Evolutionary conservation across 2,329 filamentous ascomycete genomes (phyloP).

Genomic region (Nemania diffusa): DNA sequence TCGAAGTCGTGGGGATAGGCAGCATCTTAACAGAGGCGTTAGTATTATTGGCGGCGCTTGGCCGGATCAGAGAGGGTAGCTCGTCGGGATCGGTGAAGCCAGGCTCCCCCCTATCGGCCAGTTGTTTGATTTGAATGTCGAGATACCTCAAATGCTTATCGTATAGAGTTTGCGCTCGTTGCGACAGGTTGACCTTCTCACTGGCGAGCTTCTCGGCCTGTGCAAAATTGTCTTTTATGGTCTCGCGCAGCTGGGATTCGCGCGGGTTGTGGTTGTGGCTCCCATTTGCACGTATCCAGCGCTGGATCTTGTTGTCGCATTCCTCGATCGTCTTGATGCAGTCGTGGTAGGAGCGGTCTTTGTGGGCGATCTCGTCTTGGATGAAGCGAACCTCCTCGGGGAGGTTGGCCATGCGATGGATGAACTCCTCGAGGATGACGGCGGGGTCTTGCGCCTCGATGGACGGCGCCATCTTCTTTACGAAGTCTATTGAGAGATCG

Average conservation of each 20-base stretch:
- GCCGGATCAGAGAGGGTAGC: conserved; percentile 70
- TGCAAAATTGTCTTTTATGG: conserved; percentile 74
- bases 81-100: conserved; percentile 71
- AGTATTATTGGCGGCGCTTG: conserved; percentile 65
- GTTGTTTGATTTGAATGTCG: conserved; percentile 70
- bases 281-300: conserved; percentile 81
- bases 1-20: conserved; percentile 48
- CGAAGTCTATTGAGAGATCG: conserved; percentile 77
- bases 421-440: conserved; percentile 81
- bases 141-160: conserved; percentile 72
- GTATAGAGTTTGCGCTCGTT: conserved; percentile 69
- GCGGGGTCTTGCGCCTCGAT: conserved; percentile 70
- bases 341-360: conserved; percentile 77
- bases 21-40: conserved; percentile 55
- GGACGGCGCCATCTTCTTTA: conserved; percentile 71
- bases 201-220: conserved; percentile 76
- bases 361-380: conserved; percentile 84
- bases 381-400: conserved; percentile 85
- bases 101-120: conserved; percentile 70
- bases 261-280: conserved; percentile 79
- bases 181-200: conserved; percentile 77
- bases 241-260: conserved; percentile 73
- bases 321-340: conserved; percentile 75
- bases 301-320: conserved; percentile 79
- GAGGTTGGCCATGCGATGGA: conserved; percentile 78